Base-by-base conservation (phyloP, 1,139 yeast genomes). In the Yamadazyma atmosphaerica region DNA sequence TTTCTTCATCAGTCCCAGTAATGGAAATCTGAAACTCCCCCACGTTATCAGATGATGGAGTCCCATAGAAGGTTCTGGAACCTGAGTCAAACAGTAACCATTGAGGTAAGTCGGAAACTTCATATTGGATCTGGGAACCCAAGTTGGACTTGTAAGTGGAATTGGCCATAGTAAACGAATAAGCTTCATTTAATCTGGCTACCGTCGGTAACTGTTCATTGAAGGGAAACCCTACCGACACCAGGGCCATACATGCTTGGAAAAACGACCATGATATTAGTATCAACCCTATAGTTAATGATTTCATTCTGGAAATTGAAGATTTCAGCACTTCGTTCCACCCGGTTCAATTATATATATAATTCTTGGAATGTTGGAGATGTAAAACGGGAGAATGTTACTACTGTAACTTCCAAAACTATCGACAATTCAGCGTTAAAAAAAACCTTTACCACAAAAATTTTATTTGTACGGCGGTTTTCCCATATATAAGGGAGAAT, bases 201-300 rank as follows among this genome's bases (percentile, higher is more conserved):
- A 92, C 86, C 26, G 89, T 84, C 13, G 98, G 98, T 27, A 81
- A 72, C 61, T 92, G 98, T 55, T 82, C 81, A 47, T 76, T 65
- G 54, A 92, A 77, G 6, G 97, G 94, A 67, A 85, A 90, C 32
- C 90, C 89, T 42, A 80, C 74, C 7, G 33, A 18, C 4, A 30
- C 33, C 16, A 4, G 33, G 16, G 17, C 33, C 24, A 11, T 9
- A 28, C 31, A 28, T 5, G 17, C 15, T 8, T 28, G 19, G 4
- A 15, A 8, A 15, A 28, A 3, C 12, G 19, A 5, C 15, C 15
- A 12, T n/a, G 12, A 16, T 30, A 30, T 18, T 30, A 29, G 32
- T 12, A n/a, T 16, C 5, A 29, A n/a, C n/a, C n/a, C n/a, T n/a
- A n/a, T n/a, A n/a, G n/a, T n/a, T n/a, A n/a, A n/a, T n/a, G n/a